A percentile compares a stretch with the other conserved stretches of the same genome.
Evolutionary conservation across 768 basidiomycete genomes (phyloP).

Genomic region (Suillus lakei): DNA sequence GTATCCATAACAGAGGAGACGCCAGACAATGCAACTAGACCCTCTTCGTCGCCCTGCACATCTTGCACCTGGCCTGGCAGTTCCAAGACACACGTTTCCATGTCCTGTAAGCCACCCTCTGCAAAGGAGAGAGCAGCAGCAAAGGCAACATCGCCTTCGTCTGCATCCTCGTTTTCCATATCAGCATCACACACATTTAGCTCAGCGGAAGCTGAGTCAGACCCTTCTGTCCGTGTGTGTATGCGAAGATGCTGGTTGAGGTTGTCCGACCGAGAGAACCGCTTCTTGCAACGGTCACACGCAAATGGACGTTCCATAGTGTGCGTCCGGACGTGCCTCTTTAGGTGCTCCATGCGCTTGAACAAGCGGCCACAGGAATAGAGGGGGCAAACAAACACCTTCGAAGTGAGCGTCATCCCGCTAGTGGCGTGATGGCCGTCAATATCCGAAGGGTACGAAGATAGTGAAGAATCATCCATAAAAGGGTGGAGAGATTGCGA

Average conservation of each 20-base stretch:
- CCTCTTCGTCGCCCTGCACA: constrained; percentile 62
- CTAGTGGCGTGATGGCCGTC: constrained; percentile 22
- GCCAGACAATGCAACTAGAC: constrained; percentile 44
- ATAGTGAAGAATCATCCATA: constrained; percentile 18
- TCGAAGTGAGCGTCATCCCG: constrained; percentile 45
- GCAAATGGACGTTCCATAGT: constrained; percentile 86
- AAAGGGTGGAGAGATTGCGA: constrained; percentile 19
- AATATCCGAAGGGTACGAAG: constrained; percentile 25
- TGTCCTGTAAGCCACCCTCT: constrained; percentile 42
- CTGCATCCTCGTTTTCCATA: constrained; percentile 39
- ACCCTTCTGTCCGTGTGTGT: constrained; percentile 50
- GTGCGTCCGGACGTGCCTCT: constrained; percentile 86
- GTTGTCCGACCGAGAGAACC: constrained; percentile 89
- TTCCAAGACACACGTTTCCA: constrained; percentile 65
- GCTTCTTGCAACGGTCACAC: constrained; percentile 76
- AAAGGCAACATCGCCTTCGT: constrained; percentile 35
- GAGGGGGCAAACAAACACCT: constrained; percentile 82
- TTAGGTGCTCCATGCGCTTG: constrained; percentile 92
- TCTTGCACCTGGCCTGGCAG: constrained; percentile 59
- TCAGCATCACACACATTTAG: constrained; percentile 31
- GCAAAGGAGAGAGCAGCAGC: constrained; percentile 30
- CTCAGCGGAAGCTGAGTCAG: constrained; percentile 32
- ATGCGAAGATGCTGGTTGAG: constrained; percentile 86
- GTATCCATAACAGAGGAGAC: constrained; percentile 22
- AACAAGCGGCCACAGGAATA: constrained; percentile 85